Percentiles rank a stretch among this genome's conserved stretches.
These are phyloP conservation scores for Coniochaeta prunicola DNA, from an alignment of 2,329 filamentous ascomycete species.

Conservation along the genomic window DNA sequence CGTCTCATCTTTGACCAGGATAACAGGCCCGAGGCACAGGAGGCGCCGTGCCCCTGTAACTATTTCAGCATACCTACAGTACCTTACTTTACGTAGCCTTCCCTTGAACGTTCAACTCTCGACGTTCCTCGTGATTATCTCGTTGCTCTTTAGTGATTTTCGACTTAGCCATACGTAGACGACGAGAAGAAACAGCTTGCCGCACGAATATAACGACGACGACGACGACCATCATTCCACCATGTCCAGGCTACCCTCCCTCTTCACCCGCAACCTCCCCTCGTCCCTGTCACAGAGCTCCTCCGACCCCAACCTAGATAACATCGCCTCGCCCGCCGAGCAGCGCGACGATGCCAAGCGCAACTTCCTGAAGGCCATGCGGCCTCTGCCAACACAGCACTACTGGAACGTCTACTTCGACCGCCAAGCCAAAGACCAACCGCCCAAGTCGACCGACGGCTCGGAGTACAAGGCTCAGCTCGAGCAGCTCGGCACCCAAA, in stretches of 20 bases:
- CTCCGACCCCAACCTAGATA: slow-evolving; percentile 50
- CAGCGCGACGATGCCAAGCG: slow-evolving; percentile 74
- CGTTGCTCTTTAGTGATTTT: neutral
- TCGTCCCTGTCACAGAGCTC: slow-evolving; percentile 48
- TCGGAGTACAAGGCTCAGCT: slow-evolving; percentile 45
- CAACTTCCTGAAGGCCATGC: slow-evolving; percentile 70
- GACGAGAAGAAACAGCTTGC: neutral
- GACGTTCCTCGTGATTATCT: neutral
- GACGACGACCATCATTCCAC: slow-evolving; percentile 13
- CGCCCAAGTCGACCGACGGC: slow-evolving; percentile 22
- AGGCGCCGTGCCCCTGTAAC: neutral
- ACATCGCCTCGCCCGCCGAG: slow-evolving; percentile 61
- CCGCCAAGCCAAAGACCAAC: slow-evolving; percentile 40
- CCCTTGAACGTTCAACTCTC: neutral
- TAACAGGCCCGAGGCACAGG: neutral
- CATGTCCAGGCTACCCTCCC: slow-evolving; percentile 50
- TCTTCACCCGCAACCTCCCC: slow-evolving; percentile 53
- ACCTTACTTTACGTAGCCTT: too few relatives aligned
- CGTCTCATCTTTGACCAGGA: neutral
- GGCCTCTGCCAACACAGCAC: slow-evolving; percentile 69
- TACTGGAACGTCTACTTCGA: slow-evolving; percentile 72
- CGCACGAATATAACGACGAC: neutral
- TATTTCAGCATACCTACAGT: slow-evolving; percentile 2
- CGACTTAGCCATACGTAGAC: neutral
- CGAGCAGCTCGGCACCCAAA: slow-evolving; percentile 55